Conservation (phyloP, 2,329 filamentous ascomycete genomes). For the Rhynchosporium agropyri region DNA sequence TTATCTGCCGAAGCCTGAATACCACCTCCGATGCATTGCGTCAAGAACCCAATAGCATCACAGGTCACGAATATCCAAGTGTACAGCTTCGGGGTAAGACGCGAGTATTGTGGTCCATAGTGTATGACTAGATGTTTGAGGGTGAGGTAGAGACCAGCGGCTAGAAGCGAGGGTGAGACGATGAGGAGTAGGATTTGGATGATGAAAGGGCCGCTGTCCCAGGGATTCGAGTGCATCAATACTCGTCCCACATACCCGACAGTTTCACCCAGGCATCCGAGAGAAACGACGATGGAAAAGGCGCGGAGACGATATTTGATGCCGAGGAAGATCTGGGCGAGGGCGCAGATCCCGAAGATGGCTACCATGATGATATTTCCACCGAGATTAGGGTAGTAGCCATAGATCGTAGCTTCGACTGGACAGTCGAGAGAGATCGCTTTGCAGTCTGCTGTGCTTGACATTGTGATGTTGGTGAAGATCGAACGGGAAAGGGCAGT, state of each 20-base stretch:
- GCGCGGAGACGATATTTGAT: slow-evolving; percentile 56
- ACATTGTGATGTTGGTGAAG: neutral
- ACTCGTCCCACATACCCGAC: slow-evolving; percentile 57
- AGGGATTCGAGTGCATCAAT: slow-evolving; percentile 52
- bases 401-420: slow-evolving; percentile 52
- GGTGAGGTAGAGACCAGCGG: slow-evolving; percentile 63
- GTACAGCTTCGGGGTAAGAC: slow-evolving; percentile 53
- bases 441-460: slow-evolving; percentile 37
- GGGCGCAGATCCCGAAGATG: slow-evolving; percentile 49
- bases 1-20: slow-evolving; percentile 50
- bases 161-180: slow-evolving; percentile 53
- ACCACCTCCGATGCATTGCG: slow-evolving; percentile 60
- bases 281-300: slow-evolving; percentile 51
- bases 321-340: slow-evolving; percentile 49
- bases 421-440: slow-evolving; percentile 50
- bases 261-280: slow-evolving; percentile 56
- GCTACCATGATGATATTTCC: slow-evolving; percentile 57
- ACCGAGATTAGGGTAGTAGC: slow-evolving; percentile 58
- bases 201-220: slow-evolving; percentile 56
- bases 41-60: slow-evolving; percentile 58
- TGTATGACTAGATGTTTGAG: slow-evolving; percentile 60
- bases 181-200: slow-evolving; percentile 62
- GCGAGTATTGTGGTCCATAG: slow-evolving; percentile 54
- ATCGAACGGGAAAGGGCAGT: neutral
- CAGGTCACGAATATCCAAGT: slow-evolving; percentile 62